Percentiles rank a stretch among this genome's conserved stretches.
phyloP scores from a whole-genome alignment of 495 filamentous ascomycete genomes.

The Pseudevernia furfuracea region DNA sequence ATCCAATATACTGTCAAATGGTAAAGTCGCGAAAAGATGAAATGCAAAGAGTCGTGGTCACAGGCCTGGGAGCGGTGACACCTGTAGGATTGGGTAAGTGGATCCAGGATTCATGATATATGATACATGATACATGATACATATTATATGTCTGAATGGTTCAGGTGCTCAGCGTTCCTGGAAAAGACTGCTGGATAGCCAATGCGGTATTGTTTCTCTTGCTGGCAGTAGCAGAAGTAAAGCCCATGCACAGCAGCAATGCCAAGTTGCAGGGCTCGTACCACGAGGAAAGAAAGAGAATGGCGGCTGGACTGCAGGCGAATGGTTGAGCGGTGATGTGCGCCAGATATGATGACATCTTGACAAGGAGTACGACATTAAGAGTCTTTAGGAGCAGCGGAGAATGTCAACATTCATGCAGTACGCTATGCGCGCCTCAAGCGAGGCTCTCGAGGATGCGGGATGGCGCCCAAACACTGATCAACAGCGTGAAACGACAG shows the following conservation, averaged over 20 bases:
- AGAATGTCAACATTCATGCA: slow-evolving; percentile 89
- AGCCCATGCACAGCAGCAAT: slow-evolving; percentile 62
- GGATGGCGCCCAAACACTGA: slow-evolving; percentile 60
- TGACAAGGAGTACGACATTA: slow-evolving; percentile 4
- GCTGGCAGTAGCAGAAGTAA: slow-evolving; percentile 46
- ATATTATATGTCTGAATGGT: slow-evolving; percentile 1
- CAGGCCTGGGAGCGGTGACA: slow-evolving; percentile 86
- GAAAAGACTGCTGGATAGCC: slow-evolving; percentile 67
- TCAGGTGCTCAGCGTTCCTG: slow-evolving; percentile 68
- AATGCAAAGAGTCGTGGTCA: slow-evolving; percentile 94
- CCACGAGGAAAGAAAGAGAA: slow-evolving; percentile 50
- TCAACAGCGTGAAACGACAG: slow-evolving; percentile 59
- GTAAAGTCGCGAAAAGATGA: slow-evolving; percentile 30
- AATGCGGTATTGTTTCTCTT: slow-evolving; percentile 72
- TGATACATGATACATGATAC: too few species aligned
- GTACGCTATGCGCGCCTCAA: slow-evolving; percentile 79
- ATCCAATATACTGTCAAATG: neutral
- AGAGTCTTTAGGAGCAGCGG: slow-evolving; percentile 52
- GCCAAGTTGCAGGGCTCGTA: slow-evolving; percentile 76
- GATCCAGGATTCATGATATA: slow-evolving; percentile 1
- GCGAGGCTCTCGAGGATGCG: slow-evolving; percentile 81
- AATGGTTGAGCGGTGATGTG: slow-evolving; percentile 63
- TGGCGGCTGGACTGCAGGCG: slow-evolving; percentile 63
- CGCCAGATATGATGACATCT: slow-evolving; percentile 5
- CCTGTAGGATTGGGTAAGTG: slow-evolving; percentile 70